phyloP scores from a whole-genome alignment of 2,329 filamentous ascomycete species.

The Talaromyces atroroseus region DNA sequence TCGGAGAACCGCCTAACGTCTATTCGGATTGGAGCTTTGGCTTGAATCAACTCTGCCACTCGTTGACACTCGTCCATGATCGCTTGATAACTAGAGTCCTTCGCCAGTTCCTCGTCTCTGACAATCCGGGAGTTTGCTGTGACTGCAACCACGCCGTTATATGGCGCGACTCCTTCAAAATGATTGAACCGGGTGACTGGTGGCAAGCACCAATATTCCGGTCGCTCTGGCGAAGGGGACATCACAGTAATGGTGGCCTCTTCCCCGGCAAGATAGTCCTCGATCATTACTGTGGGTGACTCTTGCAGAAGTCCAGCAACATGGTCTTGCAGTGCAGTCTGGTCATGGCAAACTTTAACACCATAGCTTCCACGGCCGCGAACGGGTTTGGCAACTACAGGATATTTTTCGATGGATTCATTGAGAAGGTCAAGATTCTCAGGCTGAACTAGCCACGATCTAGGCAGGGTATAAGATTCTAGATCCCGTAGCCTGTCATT shows the following conservation, averaged over 20 bases:
- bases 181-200: conserved; percentile 47
- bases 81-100: conserved; percentile 27
- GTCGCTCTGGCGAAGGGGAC: conserved; percentile 35
- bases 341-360: conserved; percentile 42
- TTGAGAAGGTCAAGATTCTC: conserved; percentile 12
- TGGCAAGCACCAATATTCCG: conserved; percentile 41
- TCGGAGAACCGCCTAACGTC: conserved; percentile 40
- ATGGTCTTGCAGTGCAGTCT: conserved; percentile 31
- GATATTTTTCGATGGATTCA: conserved; percentile 24
- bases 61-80: conserved; percentile 37
- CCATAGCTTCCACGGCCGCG: conserved; percentile 48
- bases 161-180: conserved; percentile 43
- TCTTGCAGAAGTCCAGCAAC: conserved; percentile 31
- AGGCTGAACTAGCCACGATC: conserved; percentile 28
- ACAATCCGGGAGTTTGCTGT: conserved; percentile 44
- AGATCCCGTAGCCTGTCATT: conserved; percentile 39
- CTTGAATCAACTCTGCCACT: conserved; percentile 18
- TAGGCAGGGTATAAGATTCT: conserved; percentile 38
- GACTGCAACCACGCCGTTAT: conserved; percentile 46
- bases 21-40: conserved; percentile 10
- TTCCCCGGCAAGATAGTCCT: conserved; percentile 45
- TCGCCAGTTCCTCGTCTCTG: conserved; percentile 23
- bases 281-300: conserved; percentile 39
- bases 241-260: conserved; percentile 51
- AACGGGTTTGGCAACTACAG: conserved; percentile 46